A percentile compares a stretch with the other conserved stretches of the same genome.
Conservation (phyloP, 805 yeast genomes). For the Metschnikowia drakensbergensis region DNA sequence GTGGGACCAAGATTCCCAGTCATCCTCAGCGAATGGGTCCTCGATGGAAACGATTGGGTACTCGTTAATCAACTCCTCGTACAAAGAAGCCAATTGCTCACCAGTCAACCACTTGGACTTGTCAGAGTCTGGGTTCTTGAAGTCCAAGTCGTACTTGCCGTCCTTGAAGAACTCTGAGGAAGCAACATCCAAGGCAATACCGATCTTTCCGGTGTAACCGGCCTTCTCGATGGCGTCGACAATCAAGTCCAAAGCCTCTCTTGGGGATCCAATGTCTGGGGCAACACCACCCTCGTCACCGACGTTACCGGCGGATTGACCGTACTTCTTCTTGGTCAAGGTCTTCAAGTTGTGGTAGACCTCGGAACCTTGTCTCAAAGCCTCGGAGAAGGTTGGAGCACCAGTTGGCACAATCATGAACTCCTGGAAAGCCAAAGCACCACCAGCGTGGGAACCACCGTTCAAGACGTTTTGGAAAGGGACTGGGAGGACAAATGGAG, state of each 20-base stretch:
- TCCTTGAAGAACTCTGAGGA: slow-evolving; percentile 97
- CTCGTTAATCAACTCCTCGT: slow-evolving; percentile 72
- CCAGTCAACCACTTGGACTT: slow-evolving; percentile 87
- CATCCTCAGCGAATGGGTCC: slow-evolving; percentile 99
- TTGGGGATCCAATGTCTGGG: slow-evolving; percentile 92
- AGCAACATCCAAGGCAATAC: slow-evolving; percentile 94
- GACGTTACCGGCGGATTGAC: slow-evolving; percentile 98
- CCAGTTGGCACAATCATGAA: slow-evolving; percentile 98
- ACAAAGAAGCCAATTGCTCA: slow-evolving; percentile 78
- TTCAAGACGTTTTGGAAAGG: slow-evolving; percentile 98
- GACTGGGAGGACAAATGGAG: slow-evolving; percentile 93
- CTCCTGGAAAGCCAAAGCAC: slow-evolving; percentile 98
- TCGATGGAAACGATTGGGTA: slow-evolving; percentile 98
- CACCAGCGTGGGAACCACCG: slow-evolving; percentile 99
- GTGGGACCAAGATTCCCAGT: slow-evolving; percentile 97
- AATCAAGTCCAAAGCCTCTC: slow-evolving; percentile 95
- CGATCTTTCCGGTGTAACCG: slow-evolving; percentile 91
- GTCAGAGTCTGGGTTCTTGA: slow-evolving; percentile 95
- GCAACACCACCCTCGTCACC: slow-evolving; percentile 99
- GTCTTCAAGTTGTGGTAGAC: slow-evolving; percentile 96
- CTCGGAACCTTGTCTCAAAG: slow-evolving; percentile 94
- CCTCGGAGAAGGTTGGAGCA: slow-evolving; percentile 89
- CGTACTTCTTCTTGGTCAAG: slow-evolving; percentile 90
- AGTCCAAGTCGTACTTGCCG: slow-evolving; percentile 96
- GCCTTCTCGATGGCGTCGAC: slow-evolving; percentile 85